Evolutionary conservation across 192 early-diverging fungal species (phyloP), one percentile per base, ranked within the genome.

Genomic region (Funneliformis geosporum): DNA sequence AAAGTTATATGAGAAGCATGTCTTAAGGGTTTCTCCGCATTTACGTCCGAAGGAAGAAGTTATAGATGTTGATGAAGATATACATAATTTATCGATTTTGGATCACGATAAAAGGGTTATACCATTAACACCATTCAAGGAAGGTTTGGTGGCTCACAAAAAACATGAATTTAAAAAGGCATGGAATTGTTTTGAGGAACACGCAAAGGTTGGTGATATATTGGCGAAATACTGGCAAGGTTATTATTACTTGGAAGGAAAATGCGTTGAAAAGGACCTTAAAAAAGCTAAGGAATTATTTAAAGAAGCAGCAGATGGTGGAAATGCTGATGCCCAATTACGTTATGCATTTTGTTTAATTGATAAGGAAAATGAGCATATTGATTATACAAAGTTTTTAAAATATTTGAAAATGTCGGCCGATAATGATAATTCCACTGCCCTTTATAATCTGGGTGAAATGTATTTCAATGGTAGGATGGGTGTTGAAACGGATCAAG

Each of bases 181-280:
- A 11, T 77, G 75, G 75, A 33, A 65, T 25, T 66, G 61, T 44
- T 66, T 77, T 67, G 11, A n/a, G 8, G 75, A 39, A 27, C 75
- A 66, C 42, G 61, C 62, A 21, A 28, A 77, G 12, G 10, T 77
- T 10, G 62, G 33, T 7, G 66, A 77, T 66, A 23, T n/a, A 12
- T 43, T 7, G 12, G 75, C 75, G 28, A 77, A 55, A 77, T 77
- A 77, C 46, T 77, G 75, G 75, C 39, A 77, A 66, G 75, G 75
- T 0, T 66, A 66, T 44, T 77, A 77, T 39, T 66, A 66, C 21
- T 77, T 38, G 61, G 62, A 77, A 77, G 75, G 75, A 47, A 66
- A 46, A 14, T 4, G 4, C 46, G 75, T 14, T 64, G 38, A 27
- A 25, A 77, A 77, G 38, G n/a, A 77, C 44, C 16, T 21, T 8